Conservation (phyloP, 2,329 filamentous ascomycete genomes). For the Pseudogymnoascus sp. region DNA sequence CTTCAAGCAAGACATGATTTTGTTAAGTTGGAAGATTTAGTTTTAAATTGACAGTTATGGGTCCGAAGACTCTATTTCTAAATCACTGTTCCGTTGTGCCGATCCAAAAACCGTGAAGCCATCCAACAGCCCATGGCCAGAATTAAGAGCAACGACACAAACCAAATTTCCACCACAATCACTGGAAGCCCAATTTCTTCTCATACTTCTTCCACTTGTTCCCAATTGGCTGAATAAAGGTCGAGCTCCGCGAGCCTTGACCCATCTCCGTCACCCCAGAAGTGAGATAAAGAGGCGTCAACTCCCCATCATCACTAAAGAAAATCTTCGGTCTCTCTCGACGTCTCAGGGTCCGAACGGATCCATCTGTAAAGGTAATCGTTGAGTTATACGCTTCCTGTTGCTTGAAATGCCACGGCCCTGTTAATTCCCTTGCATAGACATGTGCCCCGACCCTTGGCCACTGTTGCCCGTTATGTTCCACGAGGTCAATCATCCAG, state of each 20-base stretch:
- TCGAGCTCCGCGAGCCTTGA: slow-evolving; percentile 30
- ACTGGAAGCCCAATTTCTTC: background rate
- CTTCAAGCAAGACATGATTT: background rate
- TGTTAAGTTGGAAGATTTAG: background rate
- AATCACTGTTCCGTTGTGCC: background rate
- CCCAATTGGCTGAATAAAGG: slow-evolving; percentile 37
- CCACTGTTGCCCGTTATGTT: slow-evolving; percentile 26
- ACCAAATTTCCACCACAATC: background rate
- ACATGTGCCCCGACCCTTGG: slow-evolving; percentile 31
- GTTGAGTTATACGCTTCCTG: slow-evolving; percentile 26
- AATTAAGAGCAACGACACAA: background rate
- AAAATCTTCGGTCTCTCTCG: slow-evolving; percentile 43
- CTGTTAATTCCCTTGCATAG: slow-evolving; percentile 26
- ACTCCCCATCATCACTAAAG: slow-evolving; percentile 40
- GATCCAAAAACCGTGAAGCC: background rate
- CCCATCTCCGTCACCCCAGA: slow-evolving; percentile 41
- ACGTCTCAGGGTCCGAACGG: slow-evolving; percentile 34
- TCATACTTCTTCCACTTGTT: slow-evolving; percentile 1
- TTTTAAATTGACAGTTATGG: background rate
- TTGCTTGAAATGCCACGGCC: slow-evolving; percentile 30
- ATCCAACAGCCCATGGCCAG: background rate
- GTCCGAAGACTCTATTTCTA: background rate
- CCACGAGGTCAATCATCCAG: slow-evolving; percentile 23
- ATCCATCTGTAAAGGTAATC: slow-evolving; percentile 35
- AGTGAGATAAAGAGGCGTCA: slow-evolving; percentile 41